These are phyloP conservation scores for Sicyos baderoa DNA, from an alignment of 306 rosid genomes.

Conservation along the genomic window DNA sequence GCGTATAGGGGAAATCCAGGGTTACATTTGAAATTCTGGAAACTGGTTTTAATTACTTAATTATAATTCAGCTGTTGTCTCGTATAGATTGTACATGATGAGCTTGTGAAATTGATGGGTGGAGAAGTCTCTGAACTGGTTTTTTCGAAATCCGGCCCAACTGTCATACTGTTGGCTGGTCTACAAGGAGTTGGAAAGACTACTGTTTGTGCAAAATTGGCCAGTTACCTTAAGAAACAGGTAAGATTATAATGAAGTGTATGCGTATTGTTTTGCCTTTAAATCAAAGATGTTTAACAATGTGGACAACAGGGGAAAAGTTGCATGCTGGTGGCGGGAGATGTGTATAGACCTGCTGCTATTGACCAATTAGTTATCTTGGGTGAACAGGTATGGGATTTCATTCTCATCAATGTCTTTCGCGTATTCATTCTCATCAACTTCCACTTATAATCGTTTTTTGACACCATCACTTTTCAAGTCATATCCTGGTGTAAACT, in stretches of 20 bases:
- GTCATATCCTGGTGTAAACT: no score
- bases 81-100: constrained; percentile 83
- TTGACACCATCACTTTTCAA: no score
- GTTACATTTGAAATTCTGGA: neutral
- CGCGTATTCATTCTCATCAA: no score
- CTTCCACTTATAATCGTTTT: no score
- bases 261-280: neutral
- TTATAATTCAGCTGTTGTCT: constrained; percentile 13
- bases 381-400: constrained; percentile 74
- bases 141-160: constrained; percentile 72
- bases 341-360: constrained; percentile 98
- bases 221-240: constrained; percentile 85
- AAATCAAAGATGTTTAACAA: neutral
- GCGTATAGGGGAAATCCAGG: neutral
- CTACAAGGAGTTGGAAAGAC: constrained; percentile 99
- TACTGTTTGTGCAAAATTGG: constrained; percentile 89
- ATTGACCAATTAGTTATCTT: constrained; percentile 89
- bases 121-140: constrained; percentile 85
- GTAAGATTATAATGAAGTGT: constrained; percentile 26
- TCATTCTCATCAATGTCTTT: no score
- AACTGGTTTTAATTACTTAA: neutral
- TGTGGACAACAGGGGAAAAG: constrained; percentile 65
- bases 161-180: constrained; percentile 87
- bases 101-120: constrained; percentile 93
- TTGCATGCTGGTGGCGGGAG: constrained; percentile 95